Conservation (phyloP, 1,284 basidiomycete genomes). For the Microbotryum saponariae region DNA sequence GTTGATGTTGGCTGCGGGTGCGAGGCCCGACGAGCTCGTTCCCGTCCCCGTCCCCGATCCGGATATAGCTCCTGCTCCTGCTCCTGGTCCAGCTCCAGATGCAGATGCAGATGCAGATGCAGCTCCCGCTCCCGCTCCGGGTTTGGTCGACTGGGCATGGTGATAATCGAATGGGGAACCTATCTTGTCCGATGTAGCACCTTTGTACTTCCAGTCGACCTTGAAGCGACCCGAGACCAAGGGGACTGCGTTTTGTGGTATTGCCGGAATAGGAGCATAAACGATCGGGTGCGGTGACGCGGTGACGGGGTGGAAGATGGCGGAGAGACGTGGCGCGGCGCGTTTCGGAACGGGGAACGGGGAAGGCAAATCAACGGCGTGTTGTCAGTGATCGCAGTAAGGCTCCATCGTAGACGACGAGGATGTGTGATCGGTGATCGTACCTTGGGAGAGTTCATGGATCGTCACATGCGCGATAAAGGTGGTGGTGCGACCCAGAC, state of each 20-base stretch:
- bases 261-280: not conserved
- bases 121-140: too few relatives aligned
- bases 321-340: not conserved
- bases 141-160: too few relatives aligned
- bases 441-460: conserved; percentile 26
- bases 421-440: not conserved
- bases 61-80: too few relatives aligned
- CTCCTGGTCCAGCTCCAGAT: too few relatives aligned
- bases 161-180: too few relatives aligned
- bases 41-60: too few relatives aligned
- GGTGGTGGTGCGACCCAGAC: conserved; percentile 17
- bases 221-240: conserved; percentile 26
- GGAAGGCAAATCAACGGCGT: not conserved
- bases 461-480: conserved; percentile 24
- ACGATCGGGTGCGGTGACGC: too few relatives aligned
- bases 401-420: not conserved
- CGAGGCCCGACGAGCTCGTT: too few relatives aligned
- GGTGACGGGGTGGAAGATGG: too few relatives aligned
- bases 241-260: conserved; percentile 9
- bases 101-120: too few relatives aligned
- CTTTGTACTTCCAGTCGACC: conserved; percentile 30
- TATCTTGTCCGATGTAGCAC: conserved; percentile 7
- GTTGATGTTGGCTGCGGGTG: too few relatives aligned
- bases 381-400: not conserved
- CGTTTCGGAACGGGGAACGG: not conserved